Percentiles rank a stretch among this genome's conserved stretches.
phyloP scores from a whole-genome alignment of 805 yeast species.

The Candida stauntonica region DNA sequence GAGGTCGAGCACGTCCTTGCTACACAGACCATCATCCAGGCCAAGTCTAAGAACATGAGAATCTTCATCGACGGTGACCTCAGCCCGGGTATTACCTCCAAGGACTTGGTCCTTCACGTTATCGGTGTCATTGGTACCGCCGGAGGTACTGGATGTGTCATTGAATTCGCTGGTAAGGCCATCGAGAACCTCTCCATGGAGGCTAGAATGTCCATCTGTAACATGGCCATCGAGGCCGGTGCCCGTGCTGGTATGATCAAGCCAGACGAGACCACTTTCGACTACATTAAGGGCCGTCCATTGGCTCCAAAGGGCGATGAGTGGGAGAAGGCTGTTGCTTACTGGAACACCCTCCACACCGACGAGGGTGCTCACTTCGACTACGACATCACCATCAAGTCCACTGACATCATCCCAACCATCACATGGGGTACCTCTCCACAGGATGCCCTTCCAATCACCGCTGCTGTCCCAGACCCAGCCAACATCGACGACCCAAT shows the following conservation, averaged over 20 bases:
- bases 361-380: slow-evolving; percentile 93
- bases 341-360: slow-evolving; percentile 85
- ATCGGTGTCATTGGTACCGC: slow-evolving; percentile 98
- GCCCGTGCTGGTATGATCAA: slow-evolving; percentile 99
- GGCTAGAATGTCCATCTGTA: slow-evolving; percentile 99
- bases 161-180: slow-evolving; percentile 96
- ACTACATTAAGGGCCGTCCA: slow-evolving; percentile 89
- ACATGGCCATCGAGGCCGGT: slow-evolving; percentile 98
- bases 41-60: slow-evolving; percentile 95
- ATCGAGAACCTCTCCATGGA: slow-evolving; percentile 89
- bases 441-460: slow-evolving; percentile 95
- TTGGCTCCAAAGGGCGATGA: slow-evolving; percentile 90
- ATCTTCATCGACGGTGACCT: slow-evolving; percentile 81
- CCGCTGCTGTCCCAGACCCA: slow-evolving; percentile 90
- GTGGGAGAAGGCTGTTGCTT: slow-evolving; percentile 90
- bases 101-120: slow-evolving; percentile 90
- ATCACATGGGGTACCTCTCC: slow-evolving; percentile 99
- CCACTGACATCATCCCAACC: slow-evolving; percentile 86
- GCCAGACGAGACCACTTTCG: slow-evolving; percentile 87
- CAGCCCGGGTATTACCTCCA: slow-evolving; percentile 87
- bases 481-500: slow-evolving; percentile 64
- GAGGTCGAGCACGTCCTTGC: slow-evolving; percentile 99
- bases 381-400: slow-evolving; percentile 72
- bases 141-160: slow-evolving; percentile 97
- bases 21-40: slow-evolving; percentile 92